Evolutionary conservation across 2,329 filamentous ascomycete species (phyloP).

Genomic region (Fusarium annulatum): DNA sequence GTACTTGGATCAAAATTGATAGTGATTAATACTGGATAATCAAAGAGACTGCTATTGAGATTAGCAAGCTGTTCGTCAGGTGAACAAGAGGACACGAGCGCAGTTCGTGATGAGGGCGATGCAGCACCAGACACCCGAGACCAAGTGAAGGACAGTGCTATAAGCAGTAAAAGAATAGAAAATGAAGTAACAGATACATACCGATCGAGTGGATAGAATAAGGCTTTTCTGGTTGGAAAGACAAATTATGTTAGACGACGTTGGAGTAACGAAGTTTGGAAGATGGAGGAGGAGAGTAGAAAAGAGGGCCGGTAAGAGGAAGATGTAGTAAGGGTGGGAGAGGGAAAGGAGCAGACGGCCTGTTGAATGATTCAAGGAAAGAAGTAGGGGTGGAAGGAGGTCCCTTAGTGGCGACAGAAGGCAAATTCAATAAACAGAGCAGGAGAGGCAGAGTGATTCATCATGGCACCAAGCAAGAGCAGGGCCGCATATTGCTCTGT

Average conservation of each 20-base stretch:
- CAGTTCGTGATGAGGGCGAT: not conserved
- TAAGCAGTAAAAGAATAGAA: not conserved
- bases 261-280: constrained; percentile 23
- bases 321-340: constrained; percentile 11
- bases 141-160: not conserved
- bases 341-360: not conserved
- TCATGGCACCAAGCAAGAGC: constrained; percentile 2
- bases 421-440: not conserved
- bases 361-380: constrained; percentile 20
- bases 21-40: constrained; percentile 24
- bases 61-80: constrained; percentile 8
- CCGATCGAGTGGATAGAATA: constrained; percentile 24
- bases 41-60: constrained; percentile 23
- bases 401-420: not conserved
- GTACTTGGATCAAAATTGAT: constrained; percentile 31
- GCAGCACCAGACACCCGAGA: not conserved
- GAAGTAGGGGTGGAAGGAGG: constrained; percentile 16
- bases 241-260: constrained; percentile 27
- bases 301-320: constrained; percentile 23
- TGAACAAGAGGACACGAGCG: not conserved
- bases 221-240: constrained; percentile 5
- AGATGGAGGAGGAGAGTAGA: constrained; percentile 14
- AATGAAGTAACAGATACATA: constrained; percentile 9
- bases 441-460: constrained; percentile 36
- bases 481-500: not conserved